Evolutionary conservation across 2,329 filamentous ascomycete species (phyloP).

Genomic region (Monosporascus sp.): DNA sequence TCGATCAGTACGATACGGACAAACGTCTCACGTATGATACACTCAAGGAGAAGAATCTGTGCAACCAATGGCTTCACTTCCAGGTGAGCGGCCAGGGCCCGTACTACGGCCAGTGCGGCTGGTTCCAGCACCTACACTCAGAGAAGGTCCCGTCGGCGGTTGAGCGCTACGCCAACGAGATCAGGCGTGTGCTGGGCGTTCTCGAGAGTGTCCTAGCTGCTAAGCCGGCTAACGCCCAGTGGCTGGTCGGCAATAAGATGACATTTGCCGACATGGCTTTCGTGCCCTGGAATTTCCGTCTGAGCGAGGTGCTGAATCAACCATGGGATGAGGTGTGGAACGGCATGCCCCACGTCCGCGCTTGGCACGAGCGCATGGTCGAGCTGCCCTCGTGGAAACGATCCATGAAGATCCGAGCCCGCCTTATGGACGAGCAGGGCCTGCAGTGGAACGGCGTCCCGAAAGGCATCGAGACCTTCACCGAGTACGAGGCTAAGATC

Average conservation of each 20-base stretch:
- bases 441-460: slow-evolving; percentile 31
- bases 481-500: slow-evolving; percentile 24
- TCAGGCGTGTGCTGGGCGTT: slow-evolving; percentile 23
- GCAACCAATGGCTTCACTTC: slow-evolving; percentile 32
- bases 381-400: slow-evolving; percentile 27
- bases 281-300: slow-evolving; percentile 16
- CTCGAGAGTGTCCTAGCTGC: slow-evolving; percentile 5
- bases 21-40: slow-evolving; percentile 4
- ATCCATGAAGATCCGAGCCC: slow-evolving; percentile 24
- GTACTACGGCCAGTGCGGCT: slow-evolving; percentile 30
- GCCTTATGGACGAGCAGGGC: slow-evolving; percentile 32
- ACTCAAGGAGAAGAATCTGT: slow-evolving; percentile 5
- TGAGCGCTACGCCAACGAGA: slow-evolving; percentile 25
- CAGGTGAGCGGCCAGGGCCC: slow-evolving; percentile 36
- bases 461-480: slow-evolving; percentile 27
- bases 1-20: not conserved
- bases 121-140: slow-evolving; percentile 24
- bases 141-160: slow-evolving; percentile 22
- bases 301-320: slow-evolving; percentile 14
- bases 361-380: slow-evolving; percentile 32
- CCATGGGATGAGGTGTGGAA: slow-evolving; percentile 21
- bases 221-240: slow-evolving; percentile 2
- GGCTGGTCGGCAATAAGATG: slow-evolving; percentile 12
- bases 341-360: slow-evolving; percentile 20
- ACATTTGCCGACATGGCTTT: slow-evolving; percentile 14